Evolutionary conservation across 2,329 filamentous ascomycete species (phyloP), one percentile per base, ranked within the genome.

Genomic region (Ceratocystis ficicola): DNA sequence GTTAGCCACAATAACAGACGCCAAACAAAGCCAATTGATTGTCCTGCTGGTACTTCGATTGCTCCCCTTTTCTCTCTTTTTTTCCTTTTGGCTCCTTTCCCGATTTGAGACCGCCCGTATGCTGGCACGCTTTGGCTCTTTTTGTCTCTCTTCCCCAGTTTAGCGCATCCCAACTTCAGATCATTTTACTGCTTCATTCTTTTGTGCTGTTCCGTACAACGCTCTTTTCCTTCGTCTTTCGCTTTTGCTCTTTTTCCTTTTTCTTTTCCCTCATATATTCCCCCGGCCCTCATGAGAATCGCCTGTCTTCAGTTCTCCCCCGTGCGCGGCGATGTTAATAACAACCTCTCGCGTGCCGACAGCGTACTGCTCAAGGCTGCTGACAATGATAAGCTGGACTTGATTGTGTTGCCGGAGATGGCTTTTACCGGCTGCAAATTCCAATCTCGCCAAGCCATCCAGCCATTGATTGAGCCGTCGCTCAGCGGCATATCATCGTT

Each of bases 361-460:
- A 74, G 79, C 0, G 78, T 92, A 3, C 75, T 93, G 10, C 60
- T 92, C 1, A 68, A 68, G 50, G 60, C 66, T 25, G 25, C 67
- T 8, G 67, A 68, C 20, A 30, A 52, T n/a, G 52, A 62, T 25
- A 57, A 64, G 17, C 36, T 66, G 17, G 87, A 90, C 71, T 78
- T 92, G 36, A 77, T 94, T 0, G 83, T 93, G 0, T 76, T 93
- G 0, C 88, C 89, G 0, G 89, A 93, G 72, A 76, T 93, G 73
- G 87, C 89, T 0, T 90, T 93, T 72, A 81, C 84, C 66, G 86
- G 89, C 36, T 94, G 92, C 77, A 91, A 91, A 73, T 93, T 92
- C 76, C 80, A 82, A 52, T 87, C 85, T 0, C 73, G 89, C 1
- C 76, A 81, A 41, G 80, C 89, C 1, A 90, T 93, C 55, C 75